phyloP scores from a whole-genome alignment of 805 yeast genomes.

The Ogataea naganishii region DNA sequence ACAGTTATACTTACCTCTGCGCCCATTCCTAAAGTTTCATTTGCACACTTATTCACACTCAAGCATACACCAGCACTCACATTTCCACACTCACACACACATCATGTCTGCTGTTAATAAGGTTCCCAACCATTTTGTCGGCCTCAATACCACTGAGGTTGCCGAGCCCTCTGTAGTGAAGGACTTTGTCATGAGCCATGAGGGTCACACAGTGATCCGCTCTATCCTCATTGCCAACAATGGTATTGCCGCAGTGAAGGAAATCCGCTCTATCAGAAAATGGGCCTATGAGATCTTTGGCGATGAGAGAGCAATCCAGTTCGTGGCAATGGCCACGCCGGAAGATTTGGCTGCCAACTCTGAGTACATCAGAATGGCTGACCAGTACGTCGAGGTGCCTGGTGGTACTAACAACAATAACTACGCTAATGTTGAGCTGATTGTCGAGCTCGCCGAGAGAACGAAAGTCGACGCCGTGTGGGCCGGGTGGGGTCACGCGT shows the following conservation, averaged over 20 bases:
- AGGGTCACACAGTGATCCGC: constrained; percentile 92
- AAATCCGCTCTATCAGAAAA: constrained; percentile 92
- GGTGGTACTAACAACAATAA: constrained; percentile 99
- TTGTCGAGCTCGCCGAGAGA: constrained; percentile 96
- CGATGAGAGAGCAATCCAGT: constrained; percentile 85
- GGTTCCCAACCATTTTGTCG: constrained; percentile 70
- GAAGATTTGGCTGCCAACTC: constrained; percentile 96
- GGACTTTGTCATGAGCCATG: constrained; percentile 75
- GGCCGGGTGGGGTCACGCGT: constrained; percentile 99
- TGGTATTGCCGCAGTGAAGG: constrained; percentile 99
- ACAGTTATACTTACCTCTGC: no score
- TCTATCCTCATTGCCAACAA: constrained; percentile 91
- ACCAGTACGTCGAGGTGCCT: constrained; percentile 95
- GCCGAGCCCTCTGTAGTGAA: constrained; percentile 77
- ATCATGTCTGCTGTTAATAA: no score
- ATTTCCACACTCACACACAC: no score
- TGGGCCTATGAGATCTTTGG: constrained; percentile 99
- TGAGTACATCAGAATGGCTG: constrained; percentile 98
- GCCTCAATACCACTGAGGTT: constrained; percentile 65
- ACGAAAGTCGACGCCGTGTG: constrained; percentile 96
- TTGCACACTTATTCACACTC: no score
- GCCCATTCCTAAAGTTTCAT: no score
- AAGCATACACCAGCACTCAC: no score
- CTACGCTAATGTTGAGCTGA: constrained; percentile 95
- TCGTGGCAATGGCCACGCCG: constrained; percentile 99